Base-by-base conservation (phyloP, 2,329 filamentous ascomycete genomes). In the Calonectria pseudoreteaudii region DNA sequence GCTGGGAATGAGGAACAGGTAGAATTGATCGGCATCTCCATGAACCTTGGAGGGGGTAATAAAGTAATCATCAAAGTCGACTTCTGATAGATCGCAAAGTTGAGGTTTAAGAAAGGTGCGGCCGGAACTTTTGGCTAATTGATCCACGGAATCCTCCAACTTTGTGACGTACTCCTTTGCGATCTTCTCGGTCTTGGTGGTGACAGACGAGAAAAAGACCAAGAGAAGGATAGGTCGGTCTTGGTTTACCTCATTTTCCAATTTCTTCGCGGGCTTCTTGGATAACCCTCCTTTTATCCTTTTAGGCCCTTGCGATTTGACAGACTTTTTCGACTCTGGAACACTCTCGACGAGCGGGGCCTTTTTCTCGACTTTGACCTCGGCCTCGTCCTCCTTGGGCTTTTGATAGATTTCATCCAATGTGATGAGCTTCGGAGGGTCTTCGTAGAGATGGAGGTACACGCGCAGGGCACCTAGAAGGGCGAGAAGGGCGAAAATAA, bases 41-140 rank as follows among this genome's bases (percentile, higher is more conserved):
- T 86, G 83, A 7, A 86, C 81, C 82, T 94, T 94, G 0, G 96
- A 95, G 0, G 92, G 91, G 3, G 89, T 90, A 72, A 98, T 92
- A 82, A 98, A 98, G 84, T 94, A 98, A 81, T 98, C 95, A 80
- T 99, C 96, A 79, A 96, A 94, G 80, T 98, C 96, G 68, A 97
- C 90, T 74, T 98, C 93, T 3, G 96, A 93, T 31, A 98, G 86
- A 80, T 98, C 95, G 71, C 94, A 87, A 14, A 95, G 84, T 80
- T 94, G 88, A 1, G 95, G 92, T 47, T 90, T 86, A 0, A 89
- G 81, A 76, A 90, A 90, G 8, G 80, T 80, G 34, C 83, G 84
- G 4, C 80, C 81, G 0, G 83, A 81, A 20, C 83, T 81, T 65
- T 79, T 78, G 13, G 84, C 80, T 14, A 94, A 85, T 18, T 86